A percentile compares a stretch with the other conserved stretches of the same genome.
phyloP scores from a whole-genome alignment of 106 monocot species.

The Platanthera zijinensis region DNA sequence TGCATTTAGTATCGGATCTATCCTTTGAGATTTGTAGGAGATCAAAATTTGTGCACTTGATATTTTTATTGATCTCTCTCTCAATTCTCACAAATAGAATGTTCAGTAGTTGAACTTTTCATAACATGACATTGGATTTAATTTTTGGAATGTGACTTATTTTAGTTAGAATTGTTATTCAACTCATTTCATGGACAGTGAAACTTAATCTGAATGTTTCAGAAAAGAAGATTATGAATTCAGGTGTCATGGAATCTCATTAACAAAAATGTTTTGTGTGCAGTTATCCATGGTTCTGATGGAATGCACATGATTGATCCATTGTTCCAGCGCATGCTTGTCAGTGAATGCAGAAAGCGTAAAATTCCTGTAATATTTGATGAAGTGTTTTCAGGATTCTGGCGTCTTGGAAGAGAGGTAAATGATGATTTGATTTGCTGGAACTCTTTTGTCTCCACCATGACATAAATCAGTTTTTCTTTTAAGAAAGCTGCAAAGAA shows the following conservation, averaged over 20 bases:
- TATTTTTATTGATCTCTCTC: neutral
- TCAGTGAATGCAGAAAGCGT: conserved; percentile 47
- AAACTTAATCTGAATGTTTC: neutral
- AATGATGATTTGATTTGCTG: neutral
- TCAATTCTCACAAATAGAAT: neutral
- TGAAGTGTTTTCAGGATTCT: conserved; percentile 97
- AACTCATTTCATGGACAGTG: neutral
- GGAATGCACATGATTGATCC: conserved; percentile 99
- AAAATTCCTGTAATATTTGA: conserved; percentile 94
- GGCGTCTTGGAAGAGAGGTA: conserved; percentile 95
- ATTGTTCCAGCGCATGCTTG: conserved; percentile 84
- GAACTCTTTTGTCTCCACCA: neutral
- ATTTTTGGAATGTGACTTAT: neutral
- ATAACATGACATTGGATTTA: neutral
- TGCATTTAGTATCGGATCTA: neutral
- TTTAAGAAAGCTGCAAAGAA: neutral
- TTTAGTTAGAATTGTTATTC: neutral
- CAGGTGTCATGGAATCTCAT: neutral
- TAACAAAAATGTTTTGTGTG: conserved; percentile 2
- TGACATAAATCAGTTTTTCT: neutral
- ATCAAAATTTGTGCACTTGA: too few species aligned
- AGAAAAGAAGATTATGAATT: neutral
- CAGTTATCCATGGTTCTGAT: conserved; percentile 91
- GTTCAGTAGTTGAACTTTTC: neutral
- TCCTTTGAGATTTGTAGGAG: neutral